phyloP scores from a whole-genome alignment of 192 early-diverging fungal genomes.

The Mortierella claussenii region DNA sequence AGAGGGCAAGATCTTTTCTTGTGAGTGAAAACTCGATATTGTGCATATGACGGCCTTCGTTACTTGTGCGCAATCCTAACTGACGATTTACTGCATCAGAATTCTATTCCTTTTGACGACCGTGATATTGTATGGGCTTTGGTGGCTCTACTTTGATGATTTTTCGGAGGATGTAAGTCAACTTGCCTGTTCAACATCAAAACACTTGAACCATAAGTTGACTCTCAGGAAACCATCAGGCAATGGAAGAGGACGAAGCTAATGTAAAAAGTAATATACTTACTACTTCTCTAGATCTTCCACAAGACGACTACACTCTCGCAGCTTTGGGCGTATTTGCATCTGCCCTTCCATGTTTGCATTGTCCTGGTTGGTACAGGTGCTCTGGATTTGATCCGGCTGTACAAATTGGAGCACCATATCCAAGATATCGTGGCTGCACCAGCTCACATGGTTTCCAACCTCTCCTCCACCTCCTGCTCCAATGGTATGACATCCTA shows the following conservation, averaged over 20 bases:
- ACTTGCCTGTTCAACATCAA: background rate
- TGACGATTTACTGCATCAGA: no score
- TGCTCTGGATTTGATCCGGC: constrained; percentile 34
- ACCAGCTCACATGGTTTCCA: constrained; percentile 2
- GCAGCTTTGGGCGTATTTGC: constrained; percentile 59
- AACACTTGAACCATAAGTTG: no score
- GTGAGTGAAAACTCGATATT: background rate
- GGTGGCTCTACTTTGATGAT: constrained; percentile 66
- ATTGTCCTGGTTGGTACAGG: constrained; percentile 57
- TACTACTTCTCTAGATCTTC: constrained; percentile 17
- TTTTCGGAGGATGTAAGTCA: constrained; percentile 58
- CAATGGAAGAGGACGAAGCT: background rate
- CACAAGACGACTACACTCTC: constrained; percentile 39
- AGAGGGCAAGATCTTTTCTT: constrained; percentile 14
- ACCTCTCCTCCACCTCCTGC: background rate
- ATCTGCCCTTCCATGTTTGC: constrained; percentile 58
- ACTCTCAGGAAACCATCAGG: no score
- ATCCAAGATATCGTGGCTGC: constrained; percentile 6
- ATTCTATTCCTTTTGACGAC: constrained; percentile 24
- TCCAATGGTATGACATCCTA: no score
- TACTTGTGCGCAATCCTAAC: no score
- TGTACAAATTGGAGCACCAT: constrained; percentile 35
- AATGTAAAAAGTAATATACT: background rate
- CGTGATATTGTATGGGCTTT: constrained; percentile 57
- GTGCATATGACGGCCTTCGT: no score